phyloP scores from a whole-genome alignment of 2,329 filamentous ascomycete genomes.

The Amesomyces nigricolor region DNA sequence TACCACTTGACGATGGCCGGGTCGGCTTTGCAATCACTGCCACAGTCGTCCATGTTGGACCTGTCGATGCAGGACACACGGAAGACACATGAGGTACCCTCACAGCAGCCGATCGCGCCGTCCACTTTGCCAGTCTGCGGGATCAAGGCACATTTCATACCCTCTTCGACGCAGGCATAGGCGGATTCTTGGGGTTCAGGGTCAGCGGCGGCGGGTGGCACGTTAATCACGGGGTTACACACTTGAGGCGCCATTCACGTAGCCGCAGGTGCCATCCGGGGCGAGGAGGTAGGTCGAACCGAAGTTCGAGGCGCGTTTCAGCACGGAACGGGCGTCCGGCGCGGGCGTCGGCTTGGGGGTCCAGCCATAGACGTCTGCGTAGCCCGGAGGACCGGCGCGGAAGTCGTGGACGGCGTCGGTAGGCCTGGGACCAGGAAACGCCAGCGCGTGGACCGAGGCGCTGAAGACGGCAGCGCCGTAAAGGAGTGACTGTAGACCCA shows the following conservation, averaged over 20 bases:
- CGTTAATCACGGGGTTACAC: conserved; percentile 3
- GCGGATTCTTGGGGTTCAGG: conserved; percentile 30
- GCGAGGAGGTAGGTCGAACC: conserved; percentile 37
- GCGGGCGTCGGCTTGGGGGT: conserved; percentile 39
- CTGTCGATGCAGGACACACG: conserved; percentile 38
- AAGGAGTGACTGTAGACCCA: conserved; percentile 25
- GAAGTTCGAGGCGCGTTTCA: conserved; percentile 29
- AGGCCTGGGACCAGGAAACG: conserved; percentile 33
- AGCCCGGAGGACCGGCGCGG: conserved; percentile 25
- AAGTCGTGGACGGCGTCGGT: conserved; percentile 32
- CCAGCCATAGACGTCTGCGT: conserved; percentile 24
- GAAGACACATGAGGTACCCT: conserved; percentile 32
- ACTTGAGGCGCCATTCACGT: conserved; percentile 38
- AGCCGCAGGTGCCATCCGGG: conserved; percentile 48
- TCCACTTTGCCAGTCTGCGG: conserved; percentile 27
- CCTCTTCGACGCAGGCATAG: conserved; percentile 35
- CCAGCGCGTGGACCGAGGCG: conserved; percentile 33
- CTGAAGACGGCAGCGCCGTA: conserved; percentile 30
- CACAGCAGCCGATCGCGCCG: conserved; percentile 42
- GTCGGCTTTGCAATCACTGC: conserved; percentile 37
- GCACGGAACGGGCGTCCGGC: conserved; percentile 33
- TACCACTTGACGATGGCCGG: conserved; percentile 44
- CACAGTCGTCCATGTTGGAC: conserved; percentile 35
- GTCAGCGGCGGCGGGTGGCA: background rate
- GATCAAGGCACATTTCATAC: conserved; percentile 37